Evolutionary conservation across 2,329 filamentous ascomycete genomes (phyloP).

Genomic region (Hymenoscyphus albidus): DNA sequence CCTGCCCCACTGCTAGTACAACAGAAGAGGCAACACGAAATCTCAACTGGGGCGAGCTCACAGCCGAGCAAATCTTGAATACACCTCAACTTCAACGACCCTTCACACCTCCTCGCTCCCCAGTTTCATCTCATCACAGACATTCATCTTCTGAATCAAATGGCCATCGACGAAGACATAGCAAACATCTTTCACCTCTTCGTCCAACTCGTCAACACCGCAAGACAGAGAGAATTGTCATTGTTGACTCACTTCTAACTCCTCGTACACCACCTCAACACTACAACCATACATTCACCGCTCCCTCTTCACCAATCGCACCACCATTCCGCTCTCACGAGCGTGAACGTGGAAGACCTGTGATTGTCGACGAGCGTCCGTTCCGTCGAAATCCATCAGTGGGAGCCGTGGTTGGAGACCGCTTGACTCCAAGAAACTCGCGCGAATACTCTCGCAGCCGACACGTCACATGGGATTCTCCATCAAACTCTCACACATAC

Average conservation of each 20-base stretch:
- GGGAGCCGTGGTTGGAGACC: conserved; percentile 22
- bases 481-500: conserved; percentile 25
- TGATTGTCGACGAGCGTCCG: conserved; percentile 32
- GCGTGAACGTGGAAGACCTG: conserved; percentile 23
- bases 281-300: conserved; percentile 39
- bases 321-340: conserved; percentile 17
- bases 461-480: conserved; percentile 23
- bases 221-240: conserved; percentile 41
- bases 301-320: conserved; percentile 29
- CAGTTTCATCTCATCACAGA: conserved; percentile 26
- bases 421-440: conserved; percentile 13
- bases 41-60: conserved; percentile 36
- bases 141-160: conserved; percentile 36
- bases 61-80: conserved; percentile 38
- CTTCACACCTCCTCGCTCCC: conserved; percentile 29
- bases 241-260: conserved; percentile 45
- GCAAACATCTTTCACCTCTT: conserved; percentile 29
- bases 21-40: conserved; percentile 42
- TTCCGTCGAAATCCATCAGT: conserved; percentile 20
- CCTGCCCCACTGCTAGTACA: conserved; percentile 42
- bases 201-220: conserved; percentile 31
- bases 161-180: conserved; percentile 40
- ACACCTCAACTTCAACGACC: conserved; percentile 33
- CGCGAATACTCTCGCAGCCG: conserved; percentile 9
- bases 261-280: conserved; percentile 46